Evolutionary conservation across 345 rosid genomes (phyloP), one percentile per base, ranked within the genome.

Genomic region (Microthlaspi erraticum): DNA sequence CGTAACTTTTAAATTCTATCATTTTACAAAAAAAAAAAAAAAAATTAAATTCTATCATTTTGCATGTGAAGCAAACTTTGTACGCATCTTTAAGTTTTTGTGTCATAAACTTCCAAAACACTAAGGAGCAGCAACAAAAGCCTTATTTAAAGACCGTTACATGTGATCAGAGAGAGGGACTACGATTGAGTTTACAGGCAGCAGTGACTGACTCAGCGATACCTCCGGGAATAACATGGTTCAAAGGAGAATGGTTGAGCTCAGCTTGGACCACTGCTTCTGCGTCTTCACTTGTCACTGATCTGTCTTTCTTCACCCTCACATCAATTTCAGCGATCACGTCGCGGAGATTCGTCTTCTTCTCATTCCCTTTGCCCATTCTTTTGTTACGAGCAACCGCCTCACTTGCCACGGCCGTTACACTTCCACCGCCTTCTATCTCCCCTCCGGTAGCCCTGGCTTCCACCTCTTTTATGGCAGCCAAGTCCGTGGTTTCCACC

Each of bases 201-300:
- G 79, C 71, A 32, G 70, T 6, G 2, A 76, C 71, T 6, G 79
- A 76, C 39, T 76, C 79, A 54, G 71, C 79, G 10, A 76, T 20
- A 11, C 79, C 79, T 55, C 79, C 75, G 11, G 71, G 71, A 23
- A 41, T 63, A 56, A 62, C 13, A 39, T 32, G 9, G 2, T 62
- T 16, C 0, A 23, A 3, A 0, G 74, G 75, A 55, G 54, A 48
- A n/a, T 63, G 53, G 20, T 5, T 39, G 4, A 69, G 70, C 55
- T 76, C 79, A 46, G 79, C 79, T n/a, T 46, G 29, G 3, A 69
- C 41, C 54, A 32, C 79, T 63, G 79, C 79, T 62, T 75, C 75
- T 4, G 75, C 75, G 38, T 75, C 79, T n/a, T 69, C 79, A 38
- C 60, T 69, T 1, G 66, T 55, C 19, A 75, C 79, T 54, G 60